These are phyloP conservation scores for Camelina neglecta DNA, from an alignment of 345 rosid species.

Conservation along the genomic window DNA sequence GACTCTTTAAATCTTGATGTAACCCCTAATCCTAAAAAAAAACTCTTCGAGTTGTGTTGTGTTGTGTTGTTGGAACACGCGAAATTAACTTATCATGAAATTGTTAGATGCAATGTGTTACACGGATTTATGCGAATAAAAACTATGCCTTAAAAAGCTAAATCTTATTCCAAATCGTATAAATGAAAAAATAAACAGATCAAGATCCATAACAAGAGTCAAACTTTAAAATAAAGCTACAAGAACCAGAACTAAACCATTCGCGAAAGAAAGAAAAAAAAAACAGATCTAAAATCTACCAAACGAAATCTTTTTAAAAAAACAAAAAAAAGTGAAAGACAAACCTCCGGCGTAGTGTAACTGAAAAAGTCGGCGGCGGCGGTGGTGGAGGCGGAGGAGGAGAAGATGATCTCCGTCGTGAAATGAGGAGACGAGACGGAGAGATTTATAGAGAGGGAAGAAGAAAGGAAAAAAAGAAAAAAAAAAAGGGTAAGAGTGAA, in stretches of 20 bases:
- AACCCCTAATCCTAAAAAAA: neutral
- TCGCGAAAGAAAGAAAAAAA: neutral
- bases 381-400: slow-evolving; percentile 30
- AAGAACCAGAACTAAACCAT: neutral
- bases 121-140: neutral
- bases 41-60: neutral
- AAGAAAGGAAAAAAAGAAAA: slow-evolving; percentile 9
- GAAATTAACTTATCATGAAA: neutral
- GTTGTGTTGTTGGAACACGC: slow-evolving; percentile 33
- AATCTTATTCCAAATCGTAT: slow-evolving; percentile 15
- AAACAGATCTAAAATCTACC: slow-evolving; percentile 43
- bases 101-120: too few species aligned
- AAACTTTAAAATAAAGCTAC: neutral
- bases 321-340: neutral
- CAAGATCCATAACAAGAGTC: slow-evolving; percentile 49
- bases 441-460: slow-evolving; percentile 30
- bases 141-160: neutral
- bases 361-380: slow-evolving; percentile 8
- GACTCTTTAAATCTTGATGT: neutral
- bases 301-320: neutral
- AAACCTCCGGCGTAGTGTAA: slow-evolving; percentile 1
- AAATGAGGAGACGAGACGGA: slow-evolving; percentile 18
- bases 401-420: slow-evolving; percentile 46
- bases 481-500: accelerated
- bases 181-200: slow-evolving; percentile 30